phyloP scores from a whole-genome alignment of 2,329 filamentous ascomycete species.

The Phyllosticta citriasiana region DNA sequence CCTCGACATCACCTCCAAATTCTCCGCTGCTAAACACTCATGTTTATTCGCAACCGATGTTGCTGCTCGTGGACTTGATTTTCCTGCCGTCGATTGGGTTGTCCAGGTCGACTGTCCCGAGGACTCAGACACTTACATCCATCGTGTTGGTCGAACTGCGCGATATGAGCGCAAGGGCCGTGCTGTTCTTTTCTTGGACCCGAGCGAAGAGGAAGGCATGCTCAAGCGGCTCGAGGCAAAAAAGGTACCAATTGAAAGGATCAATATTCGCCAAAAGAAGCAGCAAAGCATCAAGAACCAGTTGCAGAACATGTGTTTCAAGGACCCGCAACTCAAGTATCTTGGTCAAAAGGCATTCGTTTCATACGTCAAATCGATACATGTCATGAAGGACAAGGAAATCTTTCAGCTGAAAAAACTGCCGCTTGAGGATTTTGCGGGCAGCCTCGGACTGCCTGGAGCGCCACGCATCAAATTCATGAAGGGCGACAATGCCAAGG shows the following conservation, averaged over 20 bases:
- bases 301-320: slow-evolving; percentile 90
- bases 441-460: slow-evolving; percentile 78
- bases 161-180: slow-evolving; percentile 79
- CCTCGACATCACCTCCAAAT: slow-evolving; percentile 76
- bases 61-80: slow-evolving; percentile 86
- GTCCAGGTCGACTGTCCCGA: slow-evolving; percentile 98
- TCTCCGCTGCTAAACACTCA: slow-evolving; percentile 68
- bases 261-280: slow-evolving; percentile 82
- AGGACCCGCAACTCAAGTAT: slow-evolving; percentile 88
- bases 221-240: slow-evolving; percentile 73
- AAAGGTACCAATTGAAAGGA: slow-evolving; percentile 78
- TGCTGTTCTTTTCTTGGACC: slow-evolving; percentile 84
- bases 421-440: slow-evolving; percentile 75
- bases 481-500: slow-evolving; percentile 80
- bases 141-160: slow-evolving; percentile 90
- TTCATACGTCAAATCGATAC: slow-evolving; percentile 74
- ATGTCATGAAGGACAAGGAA: slow-evolving; percentile 84
- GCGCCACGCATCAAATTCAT: slow-evolving; percentile 88
- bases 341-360: slow-evolving; percentile 93
- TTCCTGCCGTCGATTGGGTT: slow-evolving; percentile 95
- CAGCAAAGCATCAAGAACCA: slow-evolving; percentile 76
- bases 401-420: slow-evolving; percentile 78
- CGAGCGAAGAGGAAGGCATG: slow-evolving; percentile 90
- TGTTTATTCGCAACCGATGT: slow-evolving; percentile 95
- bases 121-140: slow-evolving; percentile 95